Evolutionary conservation across 148 eudicot genomes (phyloP).

Genomic region (Arctostaphylos glauca): DNA sequence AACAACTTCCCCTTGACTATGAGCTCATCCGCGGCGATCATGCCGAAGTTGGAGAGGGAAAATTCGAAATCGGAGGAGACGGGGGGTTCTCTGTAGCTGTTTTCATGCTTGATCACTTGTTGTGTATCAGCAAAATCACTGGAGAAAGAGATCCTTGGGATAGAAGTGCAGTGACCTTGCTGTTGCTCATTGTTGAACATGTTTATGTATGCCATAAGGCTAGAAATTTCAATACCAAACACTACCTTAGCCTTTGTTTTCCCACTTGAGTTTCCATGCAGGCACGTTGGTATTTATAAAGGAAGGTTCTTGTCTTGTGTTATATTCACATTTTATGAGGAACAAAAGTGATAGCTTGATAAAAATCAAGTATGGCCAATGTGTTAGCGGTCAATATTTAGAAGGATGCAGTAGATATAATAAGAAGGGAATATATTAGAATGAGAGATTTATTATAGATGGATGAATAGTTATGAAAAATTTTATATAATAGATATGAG

Average conservation of each 20-base stretch:
- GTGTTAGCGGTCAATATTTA: too few species aligned
- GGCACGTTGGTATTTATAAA: slow-evolving; percentile 17
- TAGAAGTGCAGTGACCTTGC: slow-evolving; percentile 21
- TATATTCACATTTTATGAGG: background rate
- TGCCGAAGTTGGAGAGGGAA: slow-evolving; percentile 20
- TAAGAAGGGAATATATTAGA: too few species aligned
- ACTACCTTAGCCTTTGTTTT: background rate
- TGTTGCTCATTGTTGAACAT: slow-evolving; percentile 29
- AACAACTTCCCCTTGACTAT: slow-evolving; percentile 32
- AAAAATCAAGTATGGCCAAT: background rate
- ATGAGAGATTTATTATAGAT: too few species aligned
- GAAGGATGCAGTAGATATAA: too few species aligned
- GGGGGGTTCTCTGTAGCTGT: slow-evolving; percentile 44
- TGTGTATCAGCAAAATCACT: slow-evolving; percentile 44
- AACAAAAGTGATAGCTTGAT: background rate
- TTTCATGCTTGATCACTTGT: slow-evolving; percentile 24
- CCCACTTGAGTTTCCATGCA: slow-evolving; percentile 5
- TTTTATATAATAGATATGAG: too few species aligned
- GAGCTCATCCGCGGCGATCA: slow-evolving; percentile 38
- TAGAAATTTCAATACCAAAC: slow-evolving; percentile 7
- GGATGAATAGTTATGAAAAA: too few species aligned
- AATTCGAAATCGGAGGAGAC: slow-evolving; percentile 53
- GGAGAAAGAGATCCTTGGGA: slow-evolving; percentile 58
- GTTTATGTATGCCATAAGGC: slow-evolving; percentile 43
- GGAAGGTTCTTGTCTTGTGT: slow-evolving; percentile 5